These are phyloP conservation scores for Saccharomycopsis fibuligera DNA, from an alignment of 805 yeast genomes.

Conservation along the genomic window DNA sequence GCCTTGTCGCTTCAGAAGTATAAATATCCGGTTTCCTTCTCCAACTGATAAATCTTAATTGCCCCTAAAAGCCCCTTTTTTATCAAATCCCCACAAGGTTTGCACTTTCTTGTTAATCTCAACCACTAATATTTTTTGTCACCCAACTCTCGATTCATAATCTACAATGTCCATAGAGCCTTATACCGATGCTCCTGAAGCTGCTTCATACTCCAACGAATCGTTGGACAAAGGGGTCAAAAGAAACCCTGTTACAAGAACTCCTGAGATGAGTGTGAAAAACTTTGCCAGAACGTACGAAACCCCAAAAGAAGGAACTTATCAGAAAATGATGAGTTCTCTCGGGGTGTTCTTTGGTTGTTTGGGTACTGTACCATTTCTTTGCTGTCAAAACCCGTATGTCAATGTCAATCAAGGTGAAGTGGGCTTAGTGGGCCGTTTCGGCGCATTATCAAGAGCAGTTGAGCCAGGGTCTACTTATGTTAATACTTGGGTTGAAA, in stretches of 20 bases:
- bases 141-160: no score
- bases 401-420: conserved; percentile 56
- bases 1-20: no score
- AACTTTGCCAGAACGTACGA: conserved; percentile 1
- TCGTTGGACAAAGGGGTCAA: not conserved
- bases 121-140: no score
- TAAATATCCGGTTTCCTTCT: no score
- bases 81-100: no score
- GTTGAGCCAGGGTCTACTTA: conserved; percentile 65
- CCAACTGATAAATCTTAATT: no score
- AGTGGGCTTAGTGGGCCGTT: conserved; percentile 61
- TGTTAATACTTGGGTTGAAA: conserved; percentile 61
- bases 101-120: no score
- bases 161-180: no score
- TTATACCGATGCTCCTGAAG: not conserved
- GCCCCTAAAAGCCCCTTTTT: no score
- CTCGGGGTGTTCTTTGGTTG: conserved; percentile 46
- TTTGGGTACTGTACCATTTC: conserved; percentile 50
- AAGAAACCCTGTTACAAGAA: not conserved
- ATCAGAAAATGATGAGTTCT: conserved; percentile 34
- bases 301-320: conserved; percentile 26
- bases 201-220: not conserved
- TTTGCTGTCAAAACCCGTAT: conserved; percentile 50
- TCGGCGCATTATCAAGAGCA: conserved; percentile 57
- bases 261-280: conserved; percentile 2